Base-by-base conservation (phyloP, 1,139 yeast genomes). In the Candida pseudoviswanathii region DNA sequence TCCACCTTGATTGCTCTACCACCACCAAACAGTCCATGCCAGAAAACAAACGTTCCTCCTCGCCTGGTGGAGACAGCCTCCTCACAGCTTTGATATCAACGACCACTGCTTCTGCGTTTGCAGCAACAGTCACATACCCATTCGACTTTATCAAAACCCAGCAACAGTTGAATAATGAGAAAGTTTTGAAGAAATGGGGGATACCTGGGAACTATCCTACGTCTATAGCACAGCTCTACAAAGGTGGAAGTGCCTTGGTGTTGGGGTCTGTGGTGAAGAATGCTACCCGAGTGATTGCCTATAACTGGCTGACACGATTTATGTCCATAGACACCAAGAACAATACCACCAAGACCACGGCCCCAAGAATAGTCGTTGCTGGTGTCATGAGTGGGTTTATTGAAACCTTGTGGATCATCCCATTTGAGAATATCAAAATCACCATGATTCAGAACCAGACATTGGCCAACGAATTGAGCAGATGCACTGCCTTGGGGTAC, bases 371-470 rank as follows among this genome's bases (percentile, higher is more conserved):
- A 45, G 86, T 86, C 7, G 83, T 89, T 52, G 97, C 97, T 2
- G 97, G 96, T 5, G 80, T 86, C 46, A 80, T 90, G 74, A 88
- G 96, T 8, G 98, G 95, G 4, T 77, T 85, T 51, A 70, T 85
- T 47, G 99, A 94, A 66, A 85, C 96, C 4, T 59, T 90, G 41
- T 81, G 91, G 75, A 81, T 94, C 30, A 88, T 94, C 26, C 99
- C 99, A 0, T 92, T 94, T 67, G 99, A 94, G 61, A 89, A 85
- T 62, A 78, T 91, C 57, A 91, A 92, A 64, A 86, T 89, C 4
- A 80, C 90, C 10, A 85, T 90, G 94, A 85, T 92, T 54, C 96
- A 92, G 61, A 82, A 85, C 59, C 74, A 69, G 67, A 56, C 70
- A 4, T 62, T 75, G 50, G 59, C 54, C 32, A 75, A 74, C 48